phyloP scores from a whole-genome alignment of 2,329 filamentous ascomycete genomes.

The Lasiodiplodia gonubiensis region DNA sequence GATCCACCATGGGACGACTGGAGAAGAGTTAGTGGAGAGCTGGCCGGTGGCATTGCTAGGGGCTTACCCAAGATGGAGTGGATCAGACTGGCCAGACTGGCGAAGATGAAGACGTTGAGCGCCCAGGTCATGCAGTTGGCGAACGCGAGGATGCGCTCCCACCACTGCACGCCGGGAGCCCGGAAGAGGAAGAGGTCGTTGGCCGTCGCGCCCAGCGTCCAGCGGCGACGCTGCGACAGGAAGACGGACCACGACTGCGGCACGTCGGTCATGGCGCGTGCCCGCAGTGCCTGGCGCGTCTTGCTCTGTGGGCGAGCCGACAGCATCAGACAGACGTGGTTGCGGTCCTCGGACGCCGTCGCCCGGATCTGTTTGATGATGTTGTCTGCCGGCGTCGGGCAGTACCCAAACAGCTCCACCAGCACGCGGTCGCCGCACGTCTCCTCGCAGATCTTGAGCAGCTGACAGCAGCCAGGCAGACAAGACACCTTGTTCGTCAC shows the following conservation, averaged over 20 bases:
- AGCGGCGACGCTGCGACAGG: conserved; percentile 56
- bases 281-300: conserved; percentile 55
- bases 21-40: not conserved
- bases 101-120: conserved; percentile 36
- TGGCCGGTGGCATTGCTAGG: not conserved
- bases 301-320: conserved; percentile 44
- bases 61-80: conserved; percentile 30
- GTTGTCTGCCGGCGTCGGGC: conserved; percentile 56
- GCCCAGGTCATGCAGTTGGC: conserved; percentile 54
- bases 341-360: conserved; percentile 57
- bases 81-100: conserved; percentile 35
- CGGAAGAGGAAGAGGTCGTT: conserved; percentile 59
- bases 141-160: conserved; percentile 54
- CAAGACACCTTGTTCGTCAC: conserved; percentile 59
- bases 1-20: conserved; percentile 30
- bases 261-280: conserved; percentile 54
- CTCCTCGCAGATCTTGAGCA: conserved; percentile 57
- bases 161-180: conserved; percentile 49
- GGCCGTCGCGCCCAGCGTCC: conserved; percentile 56
- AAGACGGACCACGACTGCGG: conserved; percentile 48
- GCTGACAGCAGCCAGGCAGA: conserved; percentile 57
- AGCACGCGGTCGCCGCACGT: conserved; percentile 43
- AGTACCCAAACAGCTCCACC: conserved; percentile 56
- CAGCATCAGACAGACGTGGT: conserved; percentile 58
- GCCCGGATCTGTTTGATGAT: conserved; percentile 58